These are phyloP conservation scores for Teunomyces funiuensis DNA, from an alignment of 805 yeast species.

Conservation along the genomic window DNA sequence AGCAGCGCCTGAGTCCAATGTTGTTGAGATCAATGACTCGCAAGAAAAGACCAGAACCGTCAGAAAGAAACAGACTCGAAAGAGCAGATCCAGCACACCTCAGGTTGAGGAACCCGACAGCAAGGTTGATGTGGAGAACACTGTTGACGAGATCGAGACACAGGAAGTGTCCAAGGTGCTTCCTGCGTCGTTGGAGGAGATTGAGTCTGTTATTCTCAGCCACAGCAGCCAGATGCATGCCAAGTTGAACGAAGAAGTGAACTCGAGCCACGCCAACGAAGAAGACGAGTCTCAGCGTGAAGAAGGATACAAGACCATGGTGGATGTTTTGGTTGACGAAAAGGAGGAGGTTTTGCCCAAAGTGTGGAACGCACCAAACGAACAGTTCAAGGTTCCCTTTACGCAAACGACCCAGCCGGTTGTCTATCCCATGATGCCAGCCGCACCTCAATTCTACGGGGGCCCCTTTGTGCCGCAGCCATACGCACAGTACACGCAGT, in stretches of 20 bases:
- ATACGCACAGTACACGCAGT: slow-evolving; percentile 8
- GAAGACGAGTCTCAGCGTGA: slow-evolving; percentile 10
- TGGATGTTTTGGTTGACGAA: slow-evolving; percentile 16
- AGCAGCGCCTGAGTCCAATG: not conserved
- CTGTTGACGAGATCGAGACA: slow-evolving; percentile 2
- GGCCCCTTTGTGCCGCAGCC: slow-evolving; percentile 4
- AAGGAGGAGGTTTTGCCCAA: not conserved
- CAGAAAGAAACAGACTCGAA: slow-evolving; percentile 9
- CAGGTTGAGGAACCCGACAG: not conserved
- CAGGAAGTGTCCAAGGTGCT: slow-evolving; percentile 9
- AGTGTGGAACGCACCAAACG: not conserved
- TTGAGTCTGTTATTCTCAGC: slow-evolving; percentile 33
- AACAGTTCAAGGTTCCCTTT: slow-evolving; percentile 2
- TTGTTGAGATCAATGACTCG: slow-evolving; percentile 4
- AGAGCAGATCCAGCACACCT: not conserved
- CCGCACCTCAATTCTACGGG: not conserved
- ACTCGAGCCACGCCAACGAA: not conserved
- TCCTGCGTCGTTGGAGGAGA: slow-evolving; percentile 35
- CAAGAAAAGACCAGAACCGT: slow-evolving; percentile 4
- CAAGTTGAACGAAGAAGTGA: slow-evolving; percentile 6
- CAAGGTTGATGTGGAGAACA: not conserved
- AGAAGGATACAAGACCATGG: slow-evolving; percentile 17
- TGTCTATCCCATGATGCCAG: not conserved
- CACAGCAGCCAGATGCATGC: slow-evolving; percentile 29
- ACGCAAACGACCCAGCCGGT: not conserved